Evolutionary conservation across 1,284 basidiomycete genomes (phyloP).

Genomic region (Boletus semigastroideus): DNA sequence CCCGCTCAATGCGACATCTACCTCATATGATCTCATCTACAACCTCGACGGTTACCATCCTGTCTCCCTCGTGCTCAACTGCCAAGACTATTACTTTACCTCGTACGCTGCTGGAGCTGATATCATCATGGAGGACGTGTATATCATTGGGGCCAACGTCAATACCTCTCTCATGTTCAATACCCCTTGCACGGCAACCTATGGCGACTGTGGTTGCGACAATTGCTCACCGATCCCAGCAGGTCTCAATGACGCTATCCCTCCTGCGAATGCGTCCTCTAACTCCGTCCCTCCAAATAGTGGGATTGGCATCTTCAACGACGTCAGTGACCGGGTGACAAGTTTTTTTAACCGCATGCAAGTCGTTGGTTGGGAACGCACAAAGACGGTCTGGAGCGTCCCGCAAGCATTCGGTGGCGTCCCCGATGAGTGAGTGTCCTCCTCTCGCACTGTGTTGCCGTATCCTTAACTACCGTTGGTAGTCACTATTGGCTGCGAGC

Average conservation of each 20-base stretch:
- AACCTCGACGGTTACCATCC: slow-evolving; percentile 75
- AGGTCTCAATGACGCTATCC: slow-evolving; percentile 28
- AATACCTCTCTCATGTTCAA: slow-evolving; percentile 57
- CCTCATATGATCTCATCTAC: slow-evolving; percentile 62
- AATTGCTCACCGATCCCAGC: slow-evolving; percentile 44
- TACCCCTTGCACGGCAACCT: slow-evolving; percentile 59
- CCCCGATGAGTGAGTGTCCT: slow-evolving; percentile 43
- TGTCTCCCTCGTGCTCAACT: slow-evolving; percentile 76
- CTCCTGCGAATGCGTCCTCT: slow-evolving; percentile 26
- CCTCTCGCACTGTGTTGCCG: neutral
- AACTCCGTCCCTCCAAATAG: slow-evolving; percentile 27
- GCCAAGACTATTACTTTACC: slow-evolving; percentile 66
- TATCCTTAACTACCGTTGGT: neutral
- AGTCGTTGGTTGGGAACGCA: slow-evolving; percentile 59
- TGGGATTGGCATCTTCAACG: slow-evolving; percentile 39
- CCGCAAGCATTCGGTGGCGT: slow-evolving; percentile 72
- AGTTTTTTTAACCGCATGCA: slow-evolving; percentile 56
- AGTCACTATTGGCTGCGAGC: slow-evolving; percentile 65
- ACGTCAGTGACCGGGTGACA: slow-evolving; percentile 63
- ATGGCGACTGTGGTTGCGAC: slow-evolving; percentile 71
- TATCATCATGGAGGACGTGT: slow-evolving; percentile 57
- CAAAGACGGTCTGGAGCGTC: slow-evolving; percentile 64
- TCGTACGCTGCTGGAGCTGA: slow-evolving; percentile 62
- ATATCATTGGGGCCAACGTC: slow-evolving; percentile 68
- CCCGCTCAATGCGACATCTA: slow-evolving; percentile 58